A percentile compares a stretch with the other conserved stretches of the same genome.
Conservation (phyloP, 495 filamentous ascomycete genomes). For the Geopyxis carbonaria region DNA sequence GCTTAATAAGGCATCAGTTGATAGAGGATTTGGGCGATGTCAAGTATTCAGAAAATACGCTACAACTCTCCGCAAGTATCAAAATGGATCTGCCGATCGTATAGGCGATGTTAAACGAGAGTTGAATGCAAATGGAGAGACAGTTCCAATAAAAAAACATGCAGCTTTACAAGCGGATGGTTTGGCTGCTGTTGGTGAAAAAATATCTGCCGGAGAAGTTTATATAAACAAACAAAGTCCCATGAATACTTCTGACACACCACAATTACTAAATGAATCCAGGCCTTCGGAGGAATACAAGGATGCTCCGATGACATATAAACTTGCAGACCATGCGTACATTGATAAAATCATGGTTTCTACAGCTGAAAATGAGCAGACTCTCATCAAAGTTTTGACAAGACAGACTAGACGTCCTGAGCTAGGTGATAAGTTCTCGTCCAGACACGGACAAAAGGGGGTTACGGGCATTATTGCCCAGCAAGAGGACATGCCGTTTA, state of each 20-base stretch:
- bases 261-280: slow-evolving; percentile 27
- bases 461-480: slow-evolving; percentile 91
- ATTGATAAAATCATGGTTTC: slow-evolving; percentile 91
- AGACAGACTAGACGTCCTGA: slow-evolving; percentile 87
- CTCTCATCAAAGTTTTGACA: slow-evolving; percentile 77
- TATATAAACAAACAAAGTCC: slow-evolving; percentile 80
- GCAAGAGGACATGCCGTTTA: slow-evolving; percentile 94
- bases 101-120: slow-evolving; percentile 39
- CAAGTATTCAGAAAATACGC: slow-evolving; percentile 86
- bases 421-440: slow-evolving; percentile 95
- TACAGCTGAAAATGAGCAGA: slow-evolving; percentile 60
- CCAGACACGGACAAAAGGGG: slow-evolving; percentile 96
- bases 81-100: slow-evolving; percentile 60
- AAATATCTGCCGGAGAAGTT: slow-evolving; percentile 54
- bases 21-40: slow-evolving; percentile 87
- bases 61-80: slow-evolving; percentile 58
- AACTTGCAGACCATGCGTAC: slow-evolving; percentile 64
- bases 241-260: slow-evolving; percentile 50
- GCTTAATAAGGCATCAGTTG: slow-evolving; percentile 83
- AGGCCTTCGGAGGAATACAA: slow-evolving; percentile 38
- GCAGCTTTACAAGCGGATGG: slow-evolving; percentile 61
- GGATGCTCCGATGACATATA: slow-evolving; percentile 60
- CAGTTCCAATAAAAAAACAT: slow-evolving; percentile 48
- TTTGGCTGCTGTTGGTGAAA: slow-evolving; percentile 62
- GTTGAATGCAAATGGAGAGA: slow-evolving; percentile 26